Base-by-base conservation (phyloP, 2,329 filamentous ascomycete genomes). In the Xylaria sp. region DNA sequence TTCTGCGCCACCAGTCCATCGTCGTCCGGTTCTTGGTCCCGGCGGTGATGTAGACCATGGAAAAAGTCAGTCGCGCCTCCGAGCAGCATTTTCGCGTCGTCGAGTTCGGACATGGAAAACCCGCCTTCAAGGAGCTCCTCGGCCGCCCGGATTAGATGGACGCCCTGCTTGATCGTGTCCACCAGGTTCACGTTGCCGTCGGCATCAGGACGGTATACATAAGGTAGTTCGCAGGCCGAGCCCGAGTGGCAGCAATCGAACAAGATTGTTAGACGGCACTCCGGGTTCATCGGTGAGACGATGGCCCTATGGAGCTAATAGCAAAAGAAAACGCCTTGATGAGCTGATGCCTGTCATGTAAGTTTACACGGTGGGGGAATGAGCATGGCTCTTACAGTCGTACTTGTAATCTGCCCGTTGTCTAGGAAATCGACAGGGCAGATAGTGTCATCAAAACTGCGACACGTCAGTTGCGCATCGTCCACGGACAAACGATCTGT, bases 201-300 rank as follows among this genome's bases (percentile, higher is more conserved):
- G 32, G 82, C 82, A 72, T 89, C 87, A 3, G 83, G 82, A 28
- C 86, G 85, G 75, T 86, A 90, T 23, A 89, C 84, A 69, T 81
- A 90, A 0, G 88, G 88, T 1, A 90, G 78, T 68, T 89, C 88
- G 50, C 88, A 81, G 0, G 87, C 87, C 0, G 86, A 88, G 37
- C 88, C 88, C 1, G 85, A 87, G 76, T 90, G 88, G 74, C 88
- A 90, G 77, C 88, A 90, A 75, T 90, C 88, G 73, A 90, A 85
- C 34, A 90, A 78, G 71, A 88, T 83, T 74, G 87, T 87, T 15
- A 89, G 80, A 1, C 84, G 84, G 70, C 83, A 85, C 13, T 79
- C 81, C 0, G 85, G 82, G 25, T 85, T 82, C 77, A 89, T 80
- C 1, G 80, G 78, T 0, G 84, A 84, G 20, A 89, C 84, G 10